These are phyloP conservation scores for Amanita pallidorosea DNA, from an alignment of 768 basidiomycete species.

Conservation along the genomic window DNA sequence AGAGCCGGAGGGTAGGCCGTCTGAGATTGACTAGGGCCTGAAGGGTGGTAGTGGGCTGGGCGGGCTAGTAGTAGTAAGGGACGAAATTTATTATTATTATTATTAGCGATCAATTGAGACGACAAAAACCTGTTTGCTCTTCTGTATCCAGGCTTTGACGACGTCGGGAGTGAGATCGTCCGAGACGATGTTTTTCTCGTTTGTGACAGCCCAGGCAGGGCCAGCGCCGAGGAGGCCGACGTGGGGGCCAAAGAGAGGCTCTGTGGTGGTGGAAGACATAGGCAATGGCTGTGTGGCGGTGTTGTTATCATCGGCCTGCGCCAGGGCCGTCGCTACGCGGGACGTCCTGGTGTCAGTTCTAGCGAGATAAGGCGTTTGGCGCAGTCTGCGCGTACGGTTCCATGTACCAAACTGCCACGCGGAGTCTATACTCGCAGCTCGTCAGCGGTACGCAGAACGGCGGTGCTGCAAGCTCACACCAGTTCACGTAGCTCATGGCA, in stretches of 20 bases:
- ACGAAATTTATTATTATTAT: background rate
- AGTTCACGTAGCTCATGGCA: conserved; percentile 22
- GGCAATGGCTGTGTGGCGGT: conserved; percentile 1
- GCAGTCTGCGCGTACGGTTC: conserved; percentile 47
- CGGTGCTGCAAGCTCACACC: conserved; percentile 24
- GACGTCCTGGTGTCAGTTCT: conserved; percentile 37
- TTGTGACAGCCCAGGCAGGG: conserved; percentile 58
- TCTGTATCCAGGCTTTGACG: conserved; percentile 76
- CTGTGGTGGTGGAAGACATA: conserved; percentile 33
- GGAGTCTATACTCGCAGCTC: conserved; percentile 19
- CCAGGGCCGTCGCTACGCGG: conserved; percentile 38
- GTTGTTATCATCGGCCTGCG: conserved; percentile 22
- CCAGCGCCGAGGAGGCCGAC: conserved; percentile 66
- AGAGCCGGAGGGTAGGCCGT: conserved; percentile 74
- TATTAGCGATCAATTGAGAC: background rate
- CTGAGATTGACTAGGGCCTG: conserved; percentile 94
- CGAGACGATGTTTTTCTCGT: conserved; percentile 50
- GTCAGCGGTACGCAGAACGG: background rate
- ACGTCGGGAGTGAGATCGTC: conserved; percentile 77
- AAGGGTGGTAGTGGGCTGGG: conserved; percentile 83
- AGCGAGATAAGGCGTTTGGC: conserved; percentile 41
- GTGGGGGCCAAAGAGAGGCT: conserved; percentile 86
- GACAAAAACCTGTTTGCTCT: conserved; percentile 58
- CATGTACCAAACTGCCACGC: conserved; percentile 44
- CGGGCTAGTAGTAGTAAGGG: conserved; percentile 34